Conservation (phyloP, 2,329 filamentous ascomycete genomes). For the Pseudocercospora musae region DNA sequence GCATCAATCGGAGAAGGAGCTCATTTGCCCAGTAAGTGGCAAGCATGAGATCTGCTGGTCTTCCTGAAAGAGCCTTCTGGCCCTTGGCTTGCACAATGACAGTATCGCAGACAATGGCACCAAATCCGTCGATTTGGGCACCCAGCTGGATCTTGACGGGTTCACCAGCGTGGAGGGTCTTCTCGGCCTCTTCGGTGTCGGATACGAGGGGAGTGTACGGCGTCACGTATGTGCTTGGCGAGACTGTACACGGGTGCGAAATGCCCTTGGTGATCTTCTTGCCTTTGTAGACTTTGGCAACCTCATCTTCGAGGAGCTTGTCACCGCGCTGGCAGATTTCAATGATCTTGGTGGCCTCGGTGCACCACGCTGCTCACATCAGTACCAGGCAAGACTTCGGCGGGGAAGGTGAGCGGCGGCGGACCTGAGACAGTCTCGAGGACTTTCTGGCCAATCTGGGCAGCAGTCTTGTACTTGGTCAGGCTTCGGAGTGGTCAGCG, state of each 20-base stretch:
- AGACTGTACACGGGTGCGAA: conserved; percentile 91
- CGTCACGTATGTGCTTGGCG: conserved; percentile 88
- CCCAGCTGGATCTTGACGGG: conserved; percentile 97
- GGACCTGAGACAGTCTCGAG: conserved; percentile 73
- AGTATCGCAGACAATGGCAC: conserved; percentile 92
- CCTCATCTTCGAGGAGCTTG: conserved; percentile 88
- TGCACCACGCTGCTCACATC: conserved; percentile 56
- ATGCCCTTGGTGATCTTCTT: conserved; percentile 97
- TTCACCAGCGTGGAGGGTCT: conserved; percentile 78
- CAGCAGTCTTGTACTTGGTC: conserved; percentile 98
- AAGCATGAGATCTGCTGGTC: conserved; percentile 80
- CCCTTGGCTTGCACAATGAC: conserved; percentile 67
- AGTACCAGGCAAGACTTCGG: conserved; percentile 11
- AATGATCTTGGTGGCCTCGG: conserved; percentile 87
- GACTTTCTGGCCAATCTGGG: conserved; percentile 91
- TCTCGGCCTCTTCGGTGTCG: conserved; percentile 78
- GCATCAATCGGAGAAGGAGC: conserved; percentile 82
- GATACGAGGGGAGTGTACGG: conserved; percentile 91
- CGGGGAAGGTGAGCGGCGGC: conserved; percentile 25
- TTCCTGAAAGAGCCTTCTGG: conserved; percentile 58
- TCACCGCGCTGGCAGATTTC: conserved; percentile 94
- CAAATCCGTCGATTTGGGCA: conserved; percentile 96
- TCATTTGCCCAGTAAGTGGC: conserved; percentile 96
- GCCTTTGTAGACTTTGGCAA: conserved; percentile 94
- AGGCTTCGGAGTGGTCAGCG: conserved; percentile 89